A percentile compares a stretch with the other conserved stretches of the same genome.
Conservation (phyloP, 2,329 filamentous ascomycete genomes). For the Curvularia spicifera region DNA sequence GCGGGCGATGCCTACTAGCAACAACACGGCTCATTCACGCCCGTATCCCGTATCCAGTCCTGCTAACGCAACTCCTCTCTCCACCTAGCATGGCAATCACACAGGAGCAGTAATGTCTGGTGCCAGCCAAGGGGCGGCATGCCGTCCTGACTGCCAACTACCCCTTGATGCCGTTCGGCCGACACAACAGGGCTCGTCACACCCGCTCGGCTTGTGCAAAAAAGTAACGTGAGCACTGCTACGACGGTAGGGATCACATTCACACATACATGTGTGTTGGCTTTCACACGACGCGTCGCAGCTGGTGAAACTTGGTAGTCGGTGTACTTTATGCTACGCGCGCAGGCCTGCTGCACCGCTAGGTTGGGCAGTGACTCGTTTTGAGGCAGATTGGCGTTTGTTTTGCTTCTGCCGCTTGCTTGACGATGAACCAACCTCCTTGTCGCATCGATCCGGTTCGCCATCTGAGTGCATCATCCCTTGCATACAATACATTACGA, state of each 20-base stretch:
- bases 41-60: conserved; percentile 5
- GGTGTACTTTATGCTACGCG: conserved; percentile 24
- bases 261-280: conserved; percentile 20
- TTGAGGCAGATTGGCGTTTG: conserved; percentile 24
- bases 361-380: conserved; percentile 24
- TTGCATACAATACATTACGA: conserved; percentile 15
- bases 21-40: conserved; percentile 3
- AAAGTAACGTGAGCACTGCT: conserved; percentile 2
- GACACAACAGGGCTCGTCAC: background rate
- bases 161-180: conserved; percentile 3
- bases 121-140: conserved; percentile 11
- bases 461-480: conserved; percentile 21
- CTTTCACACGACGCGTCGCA: conserved; percentile 16
- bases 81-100: conserved; percentile 11
- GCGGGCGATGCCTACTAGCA: conserved; percentile 3
- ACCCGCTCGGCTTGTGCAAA: background rate
- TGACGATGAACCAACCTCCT: conserved; percentile 18
- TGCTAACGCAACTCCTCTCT: conserved; percentile 6
- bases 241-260: conserved; percentile 14
- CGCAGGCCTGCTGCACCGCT: conserved; percentile 18
- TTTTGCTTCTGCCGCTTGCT: conserved; percentile 24
- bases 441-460: conserved; percentile 26
- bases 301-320: conserved; percentile 22
- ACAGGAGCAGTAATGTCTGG: conserved; percentile 8
- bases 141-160: conserved; percentile 9